phyloP scores from a whole-genome alignment of 768 basidiomycete genomes.

The Agaricus blazei region DNA sequence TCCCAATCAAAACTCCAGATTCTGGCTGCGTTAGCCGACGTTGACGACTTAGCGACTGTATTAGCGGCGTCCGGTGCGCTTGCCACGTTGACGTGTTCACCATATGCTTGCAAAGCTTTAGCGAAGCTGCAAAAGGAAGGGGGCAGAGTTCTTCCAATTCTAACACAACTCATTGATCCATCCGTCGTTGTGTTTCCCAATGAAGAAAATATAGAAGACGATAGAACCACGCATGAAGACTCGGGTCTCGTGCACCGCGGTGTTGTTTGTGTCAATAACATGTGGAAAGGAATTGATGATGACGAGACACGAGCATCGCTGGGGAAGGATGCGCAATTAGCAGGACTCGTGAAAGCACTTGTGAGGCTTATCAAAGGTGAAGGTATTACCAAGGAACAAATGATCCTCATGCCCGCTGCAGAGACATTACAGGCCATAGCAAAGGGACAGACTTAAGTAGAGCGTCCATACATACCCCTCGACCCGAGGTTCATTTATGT shows the following conservation, averaged over 20 bases:
- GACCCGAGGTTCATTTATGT: not conserved
- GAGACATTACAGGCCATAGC: constrained; percentile 42
- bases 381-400: constrained; percentile 24
- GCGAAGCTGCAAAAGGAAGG: constrained; percentile 60
- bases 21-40: constrained; percentile 78
- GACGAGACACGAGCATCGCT: constrained; percentile 34
- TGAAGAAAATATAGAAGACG: constrained; percentile 29
- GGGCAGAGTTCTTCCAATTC: constrained; percentile 56
- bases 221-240: constrained; percentile 34
- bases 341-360: constrained; percentile 52
- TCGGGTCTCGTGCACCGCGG: constrained; percentile 75
- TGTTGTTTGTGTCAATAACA: constrained; percentile 66
- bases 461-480: not conserved
- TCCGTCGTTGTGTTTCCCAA: constrained; percentile 23
- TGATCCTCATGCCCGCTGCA: constrained; percentile 41
- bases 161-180: constrained; percentile 67
- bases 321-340: constrained; percentile 44
- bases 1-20: constrained; percentile 71
- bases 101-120: constrained; percentile 56
- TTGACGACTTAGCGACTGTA: constrained; percentile 80
- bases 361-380: constrained; percentile 41
- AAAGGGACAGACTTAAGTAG: constrained; percentile 1
- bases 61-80: constrained; percentile 90
- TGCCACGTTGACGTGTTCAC: constrained; percentile 68
- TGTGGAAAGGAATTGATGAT: constrained; percentile 44